Conservation (phyloP, 140 eudicot genomes). For the Stevia rebaudiana region DNA sequence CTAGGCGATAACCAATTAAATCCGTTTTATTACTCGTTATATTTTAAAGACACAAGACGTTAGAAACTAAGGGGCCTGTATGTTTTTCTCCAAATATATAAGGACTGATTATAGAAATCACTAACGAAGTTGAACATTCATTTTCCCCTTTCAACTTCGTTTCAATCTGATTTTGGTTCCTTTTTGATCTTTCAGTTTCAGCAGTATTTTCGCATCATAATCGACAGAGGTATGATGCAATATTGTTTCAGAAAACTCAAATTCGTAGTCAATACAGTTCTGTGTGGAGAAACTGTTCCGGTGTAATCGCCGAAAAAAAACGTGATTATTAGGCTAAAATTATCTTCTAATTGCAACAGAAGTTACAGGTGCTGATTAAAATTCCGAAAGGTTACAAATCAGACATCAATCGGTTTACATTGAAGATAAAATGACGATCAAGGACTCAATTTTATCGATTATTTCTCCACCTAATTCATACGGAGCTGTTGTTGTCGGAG, state of each 20-base stretch:
- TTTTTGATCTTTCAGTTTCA: not conserved
- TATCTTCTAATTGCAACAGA: not conserved
- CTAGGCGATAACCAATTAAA: too few relatives aligned
- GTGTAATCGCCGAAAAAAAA: not conserved
- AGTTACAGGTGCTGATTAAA: not conserved
- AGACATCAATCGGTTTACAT: not conserved
- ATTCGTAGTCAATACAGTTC: not conserved
- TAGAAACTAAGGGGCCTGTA: too few relatives aligned
- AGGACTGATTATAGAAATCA: too few relatives aligned
- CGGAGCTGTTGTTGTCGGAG: constrained; percentile 72
- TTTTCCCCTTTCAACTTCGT: not conserved
- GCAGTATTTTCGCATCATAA: not conserved
- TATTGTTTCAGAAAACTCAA: constrained; percentile 8
- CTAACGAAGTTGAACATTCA: too few relatives aligned
- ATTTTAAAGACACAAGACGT: too few relatives aligned
- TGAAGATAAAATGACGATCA: constrained; percentile 17
- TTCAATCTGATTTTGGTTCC: not conserved
- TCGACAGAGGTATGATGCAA: constrained; percentile 15
- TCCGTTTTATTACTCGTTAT: too few relatives aligned
- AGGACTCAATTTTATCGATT: constrained; percentile 23
- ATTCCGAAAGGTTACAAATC: not conserved
- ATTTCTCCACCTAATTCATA: constrained; percentile 51
- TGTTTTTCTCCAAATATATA: too few relatives aligned
- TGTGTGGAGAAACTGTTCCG: not conserved
- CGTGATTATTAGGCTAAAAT: not conserved